Evolutionary conservation across 768 basidiomycete species (phyloP), one percentile per base, ranked within the genome.

Genomic region (Baorangia bicolor): DNA sequence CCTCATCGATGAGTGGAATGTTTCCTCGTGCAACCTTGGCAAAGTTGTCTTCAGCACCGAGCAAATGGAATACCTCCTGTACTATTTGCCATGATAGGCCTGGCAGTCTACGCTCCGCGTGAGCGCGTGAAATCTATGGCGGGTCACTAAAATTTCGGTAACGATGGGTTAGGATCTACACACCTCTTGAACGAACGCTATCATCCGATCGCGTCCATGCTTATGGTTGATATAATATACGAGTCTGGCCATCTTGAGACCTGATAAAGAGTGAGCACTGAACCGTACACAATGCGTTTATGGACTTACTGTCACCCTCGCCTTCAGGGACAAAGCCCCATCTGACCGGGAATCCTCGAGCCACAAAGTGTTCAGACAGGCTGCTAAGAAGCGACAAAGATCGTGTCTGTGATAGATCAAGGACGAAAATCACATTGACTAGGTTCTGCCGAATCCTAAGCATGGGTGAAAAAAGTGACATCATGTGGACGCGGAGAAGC

Each of bases 271-370:
- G 47, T 64, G 16, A 62, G 45, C n/a, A 53, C 3, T 2, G 18
- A 46, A 5, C 21, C 2, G 1, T 21, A 20, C 12, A 23, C 11
- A 18, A 38, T 42, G 16, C 21, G 21, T 16, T 21, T 16, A 45
- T 21, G 45, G 12, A 50, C 69, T 61, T 46, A 73, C 75, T 74
- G 21, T 84, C 70, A 3, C 65, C 74, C 10, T 77, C 75, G 0
- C 70, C 78, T 53, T 86, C 83, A 3, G 84, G 94, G 2, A 95
- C 92, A 44, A 98, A 67, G 13, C 96, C 96, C 69, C 94, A 94
- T 18, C 92, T 78, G 60, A 94, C 81, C 0, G 94, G 92, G 41
- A 92, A 76, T 16, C 78, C 81, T 33, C 92, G 79, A 28, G 81
- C 74, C 49, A 98, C 84, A 67, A 96, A 85, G 53, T 77, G 82